phyloP scores from a whole-genome alignment of 2,329 filamentous ascomycete species.

The Paradendryphiella salina region DNA sequence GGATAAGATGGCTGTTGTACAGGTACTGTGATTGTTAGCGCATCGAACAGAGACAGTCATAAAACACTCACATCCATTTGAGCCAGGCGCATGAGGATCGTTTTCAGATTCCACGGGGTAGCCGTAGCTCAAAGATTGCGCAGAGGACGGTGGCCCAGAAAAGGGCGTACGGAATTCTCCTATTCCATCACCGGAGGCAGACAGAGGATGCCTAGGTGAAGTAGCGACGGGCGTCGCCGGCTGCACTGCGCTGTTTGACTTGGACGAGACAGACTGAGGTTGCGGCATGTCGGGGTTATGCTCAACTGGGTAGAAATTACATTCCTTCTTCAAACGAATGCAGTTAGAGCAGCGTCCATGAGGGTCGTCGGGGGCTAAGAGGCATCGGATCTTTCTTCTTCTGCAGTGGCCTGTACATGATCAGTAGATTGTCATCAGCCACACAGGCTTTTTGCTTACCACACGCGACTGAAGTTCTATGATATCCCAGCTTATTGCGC shows the following conservation, averaged over 20 bases:
- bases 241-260: conserved; percentile 50
- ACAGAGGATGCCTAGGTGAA: conserved; percentile 48
- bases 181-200: conserved; percentile 32
- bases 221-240: conserved; percentile 55
- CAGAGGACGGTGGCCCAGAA: conserved; percentile 18
- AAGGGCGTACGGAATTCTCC: conserved; percentile 41
- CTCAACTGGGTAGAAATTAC: conserved; percentile 88
- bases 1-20: conserved; percentile 40
- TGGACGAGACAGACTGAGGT: conserved; percentile 48
- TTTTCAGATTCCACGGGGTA: conserved; percentile 33
- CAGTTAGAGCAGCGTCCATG: conserved; percentile 87
- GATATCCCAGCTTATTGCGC: conserved; percentile 92
- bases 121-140: conserved; percentile 28
- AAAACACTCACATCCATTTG: conserved; percentile 34
- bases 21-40: conserved; percentile 33
- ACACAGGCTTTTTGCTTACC: conserved; percentile 64
- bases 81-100: conserved; percentile 30
- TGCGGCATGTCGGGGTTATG: conserved; percentile 62
- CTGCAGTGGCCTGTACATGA: conserved; percentile 75
- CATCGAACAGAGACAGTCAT: background rate
- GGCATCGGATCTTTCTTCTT: conserved; percentile 88
- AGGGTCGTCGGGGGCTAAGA: conserved; percentile 71
- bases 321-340: conserved; percentile 91
- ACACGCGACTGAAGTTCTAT: conserved; percentile 92
- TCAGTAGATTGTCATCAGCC: conserved; percentile 22